A percentile compares a stretch with the other conserved stretches of the same genome.
These are phyloP conservation scores for Xylaria sp. DNA, from an alignment of 2,329 filamentous ascomycete genomes.

Conservation along the genomic window DNA sequence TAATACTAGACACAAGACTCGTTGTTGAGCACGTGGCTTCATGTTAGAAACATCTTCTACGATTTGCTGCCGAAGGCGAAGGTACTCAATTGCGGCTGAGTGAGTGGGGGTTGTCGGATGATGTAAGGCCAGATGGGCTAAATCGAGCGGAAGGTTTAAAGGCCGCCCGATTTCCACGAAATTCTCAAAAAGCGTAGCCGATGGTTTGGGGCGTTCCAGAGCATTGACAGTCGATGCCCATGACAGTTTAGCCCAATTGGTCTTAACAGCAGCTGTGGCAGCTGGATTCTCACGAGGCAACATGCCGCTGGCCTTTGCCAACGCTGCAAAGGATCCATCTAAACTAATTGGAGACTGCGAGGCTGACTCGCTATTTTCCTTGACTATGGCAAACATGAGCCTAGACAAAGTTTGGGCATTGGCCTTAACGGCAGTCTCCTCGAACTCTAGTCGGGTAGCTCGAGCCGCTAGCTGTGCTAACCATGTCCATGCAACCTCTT, in stretches of 20 bases:
- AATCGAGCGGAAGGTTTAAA: slow-evolving; percentile 55
- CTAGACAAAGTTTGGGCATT: slow-evolving; percentile 49
- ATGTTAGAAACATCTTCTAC: slow-evolving; percentile 11
- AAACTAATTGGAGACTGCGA: slow-evolving; percentile 52
- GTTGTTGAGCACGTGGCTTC: slow-evolving; percentile 24
- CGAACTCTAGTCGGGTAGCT: slow-evolving; percentile 36
- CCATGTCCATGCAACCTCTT: slow-evolving; percentile 65
- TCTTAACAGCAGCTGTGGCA: slow-evolving; percentile 52
- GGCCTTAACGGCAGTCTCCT: slow-evolving; percentile 32
- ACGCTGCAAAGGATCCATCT: slow-evolving; percentile 60
- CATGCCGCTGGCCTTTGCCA: slow-evolving; percentile 58
- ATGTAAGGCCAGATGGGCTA: slow-evolving; percentile 64
- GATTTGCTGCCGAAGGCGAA: slow-evolving; percentile 45
- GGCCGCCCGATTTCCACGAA: slow-evolving; percentile 60
- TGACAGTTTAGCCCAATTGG: slow-evolving; percentile 60
- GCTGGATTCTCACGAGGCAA: slow-evolving; percentile 51
- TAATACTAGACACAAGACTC: slow-evolving; percentile 39
- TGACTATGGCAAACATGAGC: slow-evolving; percentile 54
- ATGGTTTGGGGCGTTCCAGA: slow-evolving; percentile 57
- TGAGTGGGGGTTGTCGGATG: slow-evolving; percentile 63
- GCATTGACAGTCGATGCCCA: slow-evolving; percentile 64
- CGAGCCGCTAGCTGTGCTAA: slow-evolving; percentile 52
- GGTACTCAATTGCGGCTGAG: slow-evolving; percentile 58
- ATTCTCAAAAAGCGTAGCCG: slow-evolving; percentile 60
- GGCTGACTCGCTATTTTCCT: slow-evolving; percentile 47